phyloP scores from a whole-genome alignment of 805 yeast species.

The Yarrowia sp. region DNA sequence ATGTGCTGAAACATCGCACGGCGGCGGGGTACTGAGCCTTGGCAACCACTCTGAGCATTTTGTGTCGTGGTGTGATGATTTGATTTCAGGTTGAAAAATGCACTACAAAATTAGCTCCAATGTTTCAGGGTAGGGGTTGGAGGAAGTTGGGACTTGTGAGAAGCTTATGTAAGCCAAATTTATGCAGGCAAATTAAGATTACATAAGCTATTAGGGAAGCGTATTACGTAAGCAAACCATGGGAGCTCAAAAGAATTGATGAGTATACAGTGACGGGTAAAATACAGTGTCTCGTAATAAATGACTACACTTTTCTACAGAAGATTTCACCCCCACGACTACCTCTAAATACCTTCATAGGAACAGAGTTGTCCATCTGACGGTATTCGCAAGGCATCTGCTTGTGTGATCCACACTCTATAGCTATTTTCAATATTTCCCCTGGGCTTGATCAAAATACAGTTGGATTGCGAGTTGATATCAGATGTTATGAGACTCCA shows the following conservation, averaged over 20 bases:
- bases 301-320: too few species aligned
- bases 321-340: too few species aligned
- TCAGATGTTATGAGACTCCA: not conserved
- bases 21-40: slow-evolving; percentile 29
- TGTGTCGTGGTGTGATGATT: slow-evolving; percentile 27
- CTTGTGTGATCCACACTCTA: not conserved
- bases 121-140: slow-evolving; percentile 1
- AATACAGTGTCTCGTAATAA: too few species aligned
- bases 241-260: too few species aligned
- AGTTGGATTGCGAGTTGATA: not conserved
- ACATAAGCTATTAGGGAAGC: too few species aligned
- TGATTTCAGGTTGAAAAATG: slow-evolving; percentile 12
- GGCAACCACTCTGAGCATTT: slow-evolving; percentile 36
- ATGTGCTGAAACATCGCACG: slow-evolving; percentile 35
- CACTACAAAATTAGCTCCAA: not conserved
- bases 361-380: too few species aligned
- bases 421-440: not conserved
- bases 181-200: too few species aligned
- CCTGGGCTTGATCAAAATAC: slow-evolving; percentile 1
- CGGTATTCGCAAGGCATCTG: too few species aligned
- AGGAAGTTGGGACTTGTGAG: not conserved
- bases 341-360: too few species aligned
- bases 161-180: not conserved
- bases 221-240: too few species aligned
- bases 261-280: too few species aligned